Evolutionary conservation across 163 green algal species (phyloP), one percentile per base, ranked within the genome.

Genomic region (Volvox carteri): DNA sequence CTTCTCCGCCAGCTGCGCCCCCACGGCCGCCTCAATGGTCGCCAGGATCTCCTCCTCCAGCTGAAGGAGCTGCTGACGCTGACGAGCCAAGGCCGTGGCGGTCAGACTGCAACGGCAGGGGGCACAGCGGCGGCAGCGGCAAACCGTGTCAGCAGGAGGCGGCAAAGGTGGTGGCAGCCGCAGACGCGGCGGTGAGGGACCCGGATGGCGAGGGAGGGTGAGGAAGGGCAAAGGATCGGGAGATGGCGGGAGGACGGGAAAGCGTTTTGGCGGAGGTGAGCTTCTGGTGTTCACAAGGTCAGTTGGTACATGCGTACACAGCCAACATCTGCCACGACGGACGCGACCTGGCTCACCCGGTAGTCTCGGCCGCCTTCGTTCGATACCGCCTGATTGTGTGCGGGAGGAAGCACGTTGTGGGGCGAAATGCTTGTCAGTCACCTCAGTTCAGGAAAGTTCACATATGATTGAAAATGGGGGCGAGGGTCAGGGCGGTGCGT

Each of bases 21-120:
- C 50, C 48, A 89, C 68, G 0, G 37, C 60, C 4, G 39, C 50
- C 70, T 83, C 68, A 35, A 89, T 89, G 39, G 68, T 75, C 16
- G 50, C 68, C 37, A 89, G 68, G 70, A 89, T 89, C 30, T 89
- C 70, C 48, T 89, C 84, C 68, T 89, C 84, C n/a, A 89, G 54
- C 28, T 48, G 25, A 48, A 89, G 52, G 37, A 89, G 70, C 52
- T 89, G 84, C 84, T 83, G 70, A 23, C 84, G 68, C 70, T 89
- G 84, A 1, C 70, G 68, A 18, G 84, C 84, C 0, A 89, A 42
- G 4, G 68, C 68, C 3, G 84, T 89, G 25, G 84, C 68, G 11
- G 70, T 84, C 9, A 87, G 65, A 33, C 81, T 70, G 23, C 41
- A 30, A 48, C 41, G 23, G 73, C 0, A 11, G n/a, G 42, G 33